A percentile compares a stretch with the other conserved stretches of the same genome.
Conservation (phyloP, 2,329 filamentous ascomycete genomes). For the Cadophora luteo-olivacea region DNA sequence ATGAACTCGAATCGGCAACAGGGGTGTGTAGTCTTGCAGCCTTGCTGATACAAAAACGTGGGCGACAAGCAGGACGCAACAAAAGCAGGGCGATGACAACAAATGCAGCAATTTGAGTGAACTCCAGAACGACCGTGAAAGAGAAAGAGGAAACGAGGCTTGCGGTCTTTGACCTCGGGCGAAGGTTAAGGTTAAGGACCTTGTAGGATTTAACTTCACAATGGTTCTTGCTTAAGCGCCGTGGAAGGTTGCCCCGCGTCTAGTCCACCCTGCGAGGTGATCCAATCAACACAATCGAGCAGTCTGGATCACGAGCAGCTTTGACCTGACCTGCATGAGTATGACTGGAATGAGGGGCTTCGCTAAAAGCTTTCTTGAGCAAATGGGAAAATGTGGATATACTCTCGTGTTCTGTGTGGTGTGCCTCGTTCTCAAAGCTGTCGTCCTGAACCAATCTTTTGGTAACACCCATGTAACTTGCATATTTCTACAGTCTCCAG, state of each 20-base stretch:
- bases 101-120: slow-evolving; percentile 9
- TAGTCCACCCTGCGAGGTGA: background rate
- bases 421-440: slow-evolving; percentile 7
- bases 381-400: slow-evolving; percentile 7
- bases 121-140: slow-evolving; percentile 17
- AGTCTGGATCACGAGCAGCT: slow-evolving; percentile 19
- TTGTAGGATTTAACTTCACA: slow-evolving; percentile 16
- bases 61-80: background rate
- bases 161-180: slow-evolving; percentile 11
- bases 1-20: background rate
- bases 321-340: slow-evolving; percentile 9
- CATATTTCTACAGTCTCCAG: background rate
- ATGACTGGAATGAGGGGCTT: slow-evolving; percentile 5
- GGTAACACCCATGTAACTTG: slow-evolving; percentile 1
- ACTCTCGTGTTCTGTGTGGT: background rate
- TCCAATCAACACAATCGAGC: slow-evolving; percentile 19
- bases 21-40: slow-evolving; percentile 5
- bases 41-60: slow-evolving; percentile 8
- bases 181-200: background rate
- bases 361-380: background rate
- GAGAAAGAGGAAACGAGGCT: slow-evolving; percentile 10
- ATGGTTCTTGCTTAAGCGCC: slow-evolving; percentile 26
- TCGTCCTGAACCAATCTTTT: slow-evolving; percentile 5
- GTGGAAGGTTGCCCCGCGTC: slow-evolving; percentile 16
- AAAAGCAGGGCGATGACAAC: slow-evolving; percentile 15